Conservation (phyloP, 495 filamentous ascomycete genomes). For the Annulohypoxylon bovei region DNA sequence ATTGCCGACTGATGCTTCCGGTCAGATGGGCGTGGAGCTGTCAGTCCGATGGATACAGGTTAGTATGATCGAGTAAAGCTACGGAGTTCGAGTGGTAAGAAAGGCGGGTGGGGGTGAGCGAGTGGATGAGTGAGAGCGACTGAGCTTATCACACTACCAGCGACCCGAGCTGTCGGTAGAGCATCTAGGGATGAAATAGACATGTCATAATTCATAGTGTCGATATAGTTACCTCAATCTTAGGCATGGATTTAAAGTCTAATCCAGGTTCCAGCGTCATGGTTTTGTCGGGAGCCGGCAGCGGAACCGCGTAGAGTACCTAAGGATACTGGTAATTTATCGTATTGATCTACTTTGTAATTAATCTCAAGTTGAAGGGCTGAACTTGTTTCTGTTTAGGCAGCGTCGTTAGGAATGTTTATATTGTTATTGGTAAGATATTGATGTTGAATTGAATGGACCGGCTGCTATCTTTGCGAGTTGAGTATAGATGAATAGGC, state of each 20-base stretch:
- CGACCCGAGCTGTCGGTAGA: background rate
- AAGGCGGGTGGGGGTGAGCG: background rate
- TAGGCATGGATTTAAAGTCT: slow-evolving; percentile 57
- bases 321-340: background rate
- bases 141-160: background rate
- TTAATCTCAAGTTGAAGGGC: background rate
- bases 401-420: too few relatives aligned
- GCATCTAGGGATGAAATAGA: background rate
- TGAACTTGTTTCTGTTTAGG: too few relatives aligned
- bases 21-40: slow-evolving; percentile 87
- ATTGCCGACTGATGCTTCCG: slow-evolving; percentile 79
- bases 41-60: slow-evolving; percentile 4
- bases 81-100: background rate
- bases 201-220: background rate
- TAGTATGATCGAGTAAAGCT: slow-evolving; percentile 20
- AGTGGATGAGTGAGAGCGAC: background rate
- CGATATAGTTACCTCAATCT: slow-evolving; percentile 55
- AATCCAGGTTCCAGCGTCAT: slow-evolving; percentile 42
- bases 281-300: slow-evolving; percentile 14
- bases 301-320: too few relatives aligned
- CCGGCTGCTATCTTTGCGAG: too few relatives aligned
- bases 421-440: too few relatives aligned
- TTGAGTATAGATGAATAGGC: too few relatives aligned
- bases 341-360: too few relatives aligned
- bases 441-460: too few relatives aligned